Evolutionary conservation across 1,139 yeast genomes (phyloP), one percentile per base, ranked within the genome.

Genomic region (Saccharomyces hybrid): DNA sequence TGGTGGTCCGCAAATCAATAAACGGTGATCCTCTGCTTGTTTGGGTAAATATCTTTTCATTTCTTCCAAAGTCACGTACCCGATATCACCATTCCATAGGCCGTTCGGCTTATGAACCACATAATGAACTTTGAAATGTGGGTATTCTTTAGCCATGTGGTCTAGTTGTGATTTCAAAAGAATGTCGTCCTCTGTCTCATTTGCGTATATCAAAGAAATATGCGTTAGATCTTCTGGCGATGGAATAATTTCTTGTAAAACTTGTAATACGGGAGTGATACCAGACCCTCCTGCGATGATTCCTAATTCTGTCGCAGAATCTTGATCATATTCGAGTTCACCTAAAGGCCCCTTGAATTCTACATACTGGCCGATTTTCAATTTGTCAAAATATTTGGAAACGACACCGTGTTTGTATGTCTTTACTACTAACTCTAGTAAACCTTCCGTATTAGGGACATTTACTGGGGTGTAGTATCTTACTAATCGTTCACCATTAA

Each of bases 231-330:
- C 91, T 53, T 78, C 82, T 6, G 88, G 83, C 41, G 84, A 81
- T 29, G 90, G 85, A 56, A 85, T 80, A 41, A 79, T 70, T 53
- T 82, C 81, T 55, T 70, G 69, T 49, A 79, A 73, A 9, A 86
- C 86, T 67, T 86, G 90, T 58, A 86, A 75, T 64, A 85, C 82
- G 23, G 95, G 93, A 13, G 95, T 86, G 56, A 86, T 84, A 54
- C 93, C 93, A 0, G 90, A 81, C 14, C 93, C 93, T 61, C 91
- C 93, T n/a, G 91, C 91, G 61, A 86, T 76, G 73, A 86, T 77
- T 11, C 83, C 84, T 58, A 86, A 76, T 56, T 81, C 79, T 57
- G 78, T 78, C 47, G 82, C 83, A 75, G 81, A 78, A 65, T 84
- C 84, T 27, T 82, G 69, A 32, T 70, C 67, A 68, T 86, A 86